Evolutionary conservation across 441 rosid genomes (phyloP).

Genomic region (Gossypium davidsonii): DNA sequence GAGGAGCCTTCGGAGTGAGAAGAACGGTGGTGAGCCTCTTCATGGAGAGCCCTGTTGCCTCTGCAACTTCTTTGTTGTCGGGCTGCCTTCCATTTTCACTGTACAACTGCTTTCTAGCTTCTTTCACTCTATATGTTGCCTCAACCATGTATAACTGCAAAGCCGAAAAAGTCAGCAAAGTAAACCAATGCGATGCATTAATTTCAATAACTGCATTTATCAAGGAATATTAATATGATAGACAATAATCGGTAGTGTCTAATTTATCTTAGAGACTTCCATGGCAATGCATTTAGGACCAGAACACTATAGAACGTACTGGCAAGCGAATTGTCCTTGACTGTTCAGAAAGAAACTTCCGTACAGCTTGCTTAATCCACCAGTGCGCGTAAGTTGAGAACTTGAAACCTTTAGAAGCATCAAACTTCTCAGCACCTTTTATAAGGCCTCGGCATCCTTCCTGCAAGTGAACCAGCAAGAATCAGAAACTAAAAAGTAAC

Average conservation of each 20-base stretch:
- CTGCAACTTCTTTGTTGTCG: slow-evolving; percentile 76
- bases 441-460: slow-evolving; percentile 94
- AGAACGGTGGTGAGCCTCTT: slow-evolving; percentile 69
- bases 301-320: slow-evolving; percentile 34
- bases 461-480: slow-evolving; percentile 30
- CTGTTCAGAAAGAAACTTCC: slow-evolving; percentile 78
- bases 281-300: slow-evolving; percentile 1
- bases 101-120: slow-evolving; percentile 68
- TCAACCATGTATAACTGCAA: slow-evolving; percentile 87
- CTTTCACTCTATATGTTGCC: slow-evolving; percentile 79
- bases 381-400: slow-evolving; percentile 95
- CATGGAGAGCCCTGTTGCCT: slow-evolving; percentile 79
- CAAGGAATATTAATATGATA: background rate
- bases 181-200: background rate
- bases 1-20: slow-evolving; percentile 70
- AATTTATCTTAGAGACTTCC: background rate
- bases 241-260: slow-evolving; percentile 4
- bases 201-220: background rate
- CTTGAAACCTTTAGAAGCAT: slow-evolving; percentile 88
- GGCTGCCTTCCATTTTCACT: slow-evolving; percentile 66
- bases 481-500: slow-evolving; percentile 14
- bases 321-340: slow-evolving; percentile 85
- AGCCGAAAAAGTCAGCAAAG: slow-evolving; percentile 10
- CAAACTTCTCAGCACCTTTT: slow-evolving; percentile 83
- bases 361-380: slow-evolving; percentile 94